Base-by-base conservation (phyloP, 768 basidiomycete species). In the Leccinum imitatum region DNA sequence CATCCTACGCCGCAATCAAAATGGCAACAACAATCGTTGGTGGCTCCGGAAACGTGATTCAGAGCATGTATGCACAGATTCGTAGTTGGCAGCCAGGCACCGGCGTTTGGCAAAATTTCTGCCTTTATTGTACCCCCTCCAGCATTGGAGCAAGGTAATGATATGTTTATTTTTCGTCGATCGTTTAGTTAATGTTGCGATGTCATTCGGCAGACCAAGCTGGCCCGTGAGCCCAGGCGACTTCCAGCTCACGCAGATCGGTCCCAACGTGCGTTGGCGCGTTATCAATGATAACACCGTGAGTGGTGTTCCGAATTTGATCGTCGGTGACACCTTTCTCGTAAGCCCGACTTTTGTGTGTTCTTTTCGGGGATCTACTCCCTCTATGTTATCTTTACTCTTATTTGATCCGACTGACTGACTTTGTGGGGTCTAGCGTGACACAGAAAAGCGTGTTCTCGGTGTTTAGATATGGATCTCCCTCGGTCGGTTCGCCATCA, bases 1-100 rank as follows among this genome's bases (percentile, higher is more conserved):
- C 67, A 1, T 80, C 87, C 0, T 84, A 83, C 59, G 86, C 90
- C 3, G 97, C 94, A 14, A 97, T 98, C 60, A 96, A 99, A 69
- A 97, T 95, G 4, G 97, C 95, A 54, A 98, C 97, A 0, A 98
- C 97, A 2, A 84, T 98, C 44, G 83, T 98, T 46, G 95, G 92
- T 7, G 96, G 93, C 0, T 95, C 97, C 0, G 4, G 81, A 0
- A 69, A 70, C 13, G 77, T 77, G 56, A 84, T 96, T 30, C 70
- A 80, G 4, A 72, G 70, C n/a, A 76, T 98, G 9, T 98, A 86
- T 67, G 78, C 82, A 1, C 84, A 87, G 61, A 94, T 99, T 50
- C 85, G 90, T 2, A 86, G 85, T 7, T 82, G 91, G 0, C 61
- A 69, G 41, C 71, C 84, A 1, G 87, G 87, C 19, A 77, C 81